Percentiles rank a stretch among this genome's conserved stretches.
These are phyloP conservation scores for Stereum hirsutum DNA, from an alignment of 1,284 basidiomycete species.

Conservation along the genomic window DNA sequence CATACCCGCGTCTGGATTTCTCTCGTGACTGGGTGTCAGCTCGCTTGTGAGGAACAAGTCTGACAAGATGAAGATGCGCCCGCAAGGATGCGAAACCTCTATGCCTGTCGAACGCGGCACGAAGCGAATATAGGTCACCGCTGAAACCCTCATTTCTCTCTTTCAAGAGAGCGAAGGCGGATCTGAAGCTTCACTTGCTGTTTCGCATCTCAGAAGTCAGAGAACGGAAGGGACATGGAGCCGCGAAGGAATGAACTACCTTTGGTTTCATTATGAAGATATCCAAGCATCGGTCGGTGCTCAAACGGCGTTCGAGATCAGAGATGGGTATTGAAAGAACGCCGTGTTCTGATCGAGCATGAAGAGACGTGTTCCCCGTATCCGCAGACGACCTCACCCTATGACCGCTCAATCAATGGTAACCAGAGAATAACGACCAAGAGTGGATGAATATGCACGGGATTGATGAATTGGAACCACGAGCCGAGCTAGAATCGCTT, in stretches of 20 bases:
- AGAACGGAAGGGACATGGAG: conserved; percentile 5
- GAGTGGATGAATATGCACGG: no score
- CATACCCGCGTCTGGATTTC: conserved; percentile 71
- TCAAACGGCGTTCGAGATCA: conserved; percentile 78
- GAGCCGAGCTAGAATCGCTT: conserved; percentile 39
- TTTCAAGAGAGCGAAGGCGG: conserved; percentile 75
- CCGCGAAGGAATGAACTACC: conserved; percentile 35
- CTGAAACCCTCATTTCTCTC: conserved; percentile 72
- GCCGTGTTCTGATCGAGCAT: no score
- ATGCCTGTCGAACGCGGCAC: conserved; percentile 68
- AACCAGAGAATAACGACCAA: not conserved
- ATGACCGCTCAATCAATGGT: not conserved
- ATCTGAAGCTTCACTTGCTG: conserved; percentile 92
- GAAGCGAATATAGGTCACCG: conserved; percentile 72
- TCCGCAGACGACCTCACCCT: conserved; percentile 41
- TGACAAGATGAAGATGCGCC: conserved; percentile 85
- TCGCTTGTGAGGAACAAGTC: conserved; percentile 90
- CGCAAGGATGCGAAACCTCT: conserved; percentile 67
- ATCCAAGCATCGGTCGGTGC: conserved; percentile 78
- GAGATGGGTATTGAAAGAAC: conserved; percentile 51
- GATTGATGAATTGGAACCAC: no score
- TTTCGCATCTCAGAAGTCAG: no score
- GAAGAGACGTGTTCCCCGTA: conserved; percentile 42
- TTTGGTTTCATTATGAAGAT: conserved; percentile 96
- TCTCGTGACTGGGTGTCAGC: conserved; percentile 65